These are phyloP conservation scores for Ceratocystis harringtonii DNA, from an alignment of 2,329 filamentous ascomycete genomes.

Conservation along the genomic window DNA sequence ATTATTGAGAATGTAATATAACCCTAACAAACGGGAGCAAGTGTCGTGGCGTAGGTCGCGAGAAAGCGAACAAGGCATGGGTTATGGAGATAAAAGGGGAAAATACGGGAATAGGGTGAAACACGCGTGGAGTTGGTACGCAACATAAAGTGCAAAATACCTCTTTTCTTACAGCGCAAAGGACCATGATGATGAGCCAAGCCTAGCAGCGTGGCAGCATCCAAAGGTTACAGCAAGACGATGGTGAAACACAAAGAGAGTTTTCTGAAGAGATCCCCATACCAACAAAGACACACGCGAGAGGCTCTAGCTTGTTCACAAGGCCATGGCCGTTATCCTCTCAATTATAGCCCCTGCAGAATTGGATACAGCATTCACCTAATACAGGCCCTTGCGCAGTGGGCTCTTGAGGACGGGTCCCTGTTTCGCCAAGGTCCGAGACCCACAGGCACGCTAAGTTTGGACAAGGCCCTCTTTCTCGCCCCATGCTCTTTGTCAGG, in stretches of 20 bases:
- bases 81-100: neutral
- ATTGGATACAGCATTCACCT: neutral
- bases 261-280: neutral
- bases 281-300: neutral
- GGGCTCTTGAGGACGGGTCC: neutral
- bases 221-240: neutral
- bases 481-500: neutral
- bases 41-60: neutral
- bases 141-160: neutral
- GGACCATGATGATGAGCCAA: neutral
- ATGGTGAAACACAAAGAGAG: neutral
- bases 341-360: constrained; percentile 1
- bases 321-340: neutral
- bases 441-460: neutral
- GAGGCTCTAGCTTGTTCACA: neutral
- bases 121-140: neutral
- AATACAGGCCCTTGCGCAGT: neutral
- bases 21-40: neutral
- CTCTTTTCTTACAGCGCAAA: neutral
- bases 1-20: too few species aligned
- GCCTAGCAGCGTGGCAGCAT: too few species aligned
- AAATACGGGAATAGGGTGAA: neutral
- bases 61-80: neutral
- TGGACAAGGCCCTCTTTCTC: neutral
- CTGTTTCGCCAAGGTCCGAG: constrained; percentile 5